Evolutionary conservation across 2,329 filamentous ascomycete species (phyloP).

Genomic region (Thermoascus crustaceus): DNA sequence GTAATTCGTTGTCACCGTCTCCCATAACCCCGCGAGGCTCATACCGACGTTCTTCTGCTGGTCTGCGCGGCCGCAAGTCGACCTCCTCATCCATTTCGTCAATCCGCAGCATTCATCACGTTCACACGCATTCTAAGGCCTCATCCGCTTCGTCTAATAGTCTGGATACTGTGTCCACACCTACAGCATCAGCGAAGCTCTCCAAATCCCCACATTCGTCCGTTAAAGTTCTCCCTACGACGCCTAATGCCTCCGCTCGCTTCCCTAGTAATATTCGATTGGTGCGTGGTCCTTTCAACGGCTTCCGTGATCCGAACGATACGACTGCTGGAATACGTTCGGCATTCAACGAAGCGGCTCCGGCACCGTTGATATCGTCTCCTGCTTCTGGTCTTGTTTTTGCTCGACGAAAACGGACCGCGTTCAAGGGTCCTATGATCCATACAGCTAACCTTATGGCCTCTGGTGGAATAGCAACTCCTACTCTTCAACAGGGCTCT

Average conservation of each 20-base stretch:
- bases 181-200: conserved; percentile 56
- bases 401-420: conserved; percentile 37
- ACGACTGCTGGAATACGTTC: conserved; percentile 18
- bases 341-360: conserved; percentile 31
- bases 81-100: conserved; percentile 93
- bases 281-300: conserved; percentile 48
- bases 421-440: conserved; percentile 39
- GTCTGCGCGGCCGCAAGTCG: conserved; percentile 84
- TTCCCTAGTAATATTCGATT: conserved; percentile 85
- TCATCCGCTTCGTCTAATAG: conserved; percentile 82
- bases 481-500: conserved; percentile 21
- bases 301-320: conserved; percentile 19
- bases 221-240: conserved; percentile 90
- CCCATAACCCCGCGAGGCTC: conserved; percentile 83
- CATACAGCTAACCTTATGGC: conserved; percentile 30
- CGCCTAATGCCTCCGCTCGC: conserved; percentile 59
- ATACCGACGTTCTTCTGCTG: conserved; percentile 72
- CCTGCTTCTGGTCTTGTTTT: conserved; percentile 38
- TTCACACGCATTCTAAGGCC: conserved; percentile 86
- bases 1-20: conserved; percentile 76
- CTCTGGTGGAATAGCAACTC: conserved; percentile 25
- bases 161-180: conserved; percentile 59
- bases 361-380: conserved; percentile 29
- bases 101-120: conserved; percentile 81
- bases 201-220: conserved; percentile 77